phyloP scores from a whole-genome alignment of 2,329 filamentous ascomycete species.

The Clonostachys sp. region DNA sequence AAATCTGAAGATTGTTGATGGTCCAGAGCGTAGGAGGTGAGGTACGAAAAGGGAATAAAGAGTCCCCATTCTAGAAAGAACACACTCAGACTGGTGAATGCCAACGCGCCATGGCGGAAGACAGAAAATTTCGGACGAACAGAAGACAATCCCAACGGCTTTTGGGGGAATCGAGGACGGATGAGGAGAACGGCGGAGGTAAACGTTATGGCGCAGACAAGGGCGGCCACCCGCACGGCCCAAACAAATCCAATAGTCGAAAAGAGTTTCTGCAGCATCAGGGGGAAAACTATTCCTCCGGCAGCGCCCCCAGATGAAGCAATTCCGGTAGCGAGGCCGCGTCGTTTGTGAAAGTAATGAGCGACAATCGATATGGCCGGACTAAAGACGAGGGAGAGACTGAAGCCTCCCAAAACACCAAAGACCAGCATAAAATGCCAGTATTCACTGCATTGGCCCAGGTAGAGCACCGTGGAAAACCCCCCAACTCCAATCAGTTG shows the following conservation, averaged over 20 bases:
- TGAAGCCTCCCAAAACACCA: constrained; percentile 4
- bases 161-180: neutral
- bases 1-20: constrained; percentile 45
- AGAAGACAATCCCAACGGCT: neutral
- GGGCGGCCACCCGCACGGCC: neutral
- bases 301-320: constrained; percentile 49
- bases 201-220: constrained; percentile 1
- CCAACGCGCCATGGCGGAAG: neutral
- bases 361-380: constrained; percentile 27
- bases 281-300: constrained; percentile 29
- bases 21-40: constrained; percentile 51
- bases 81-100: constrained; percentile 7
- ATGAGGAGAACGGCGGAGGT: constrained; percentile 1
- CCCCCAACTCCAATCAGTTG: neutral
- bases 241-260: constrained; percentile 1
- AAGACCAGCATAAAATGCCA: constrained; percentile 3
- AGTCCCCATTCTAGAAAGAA: constrained; percentile 30
- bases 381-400: neutral
- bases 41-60: constrained; percentile 53
- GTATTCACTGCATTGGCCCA: neutral
- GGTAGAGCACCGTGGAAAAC: neutral
- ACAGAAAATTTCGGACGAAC: constrained; percentile 1
- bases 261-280: constrained; percentile 2
- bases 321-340: constrained; percentile 51
- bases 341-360: constrained; percentile 49